phyloP scores from a whole-genome alignment of 306 rosid genomes.

The Leucaena leucocephala region DNA sequence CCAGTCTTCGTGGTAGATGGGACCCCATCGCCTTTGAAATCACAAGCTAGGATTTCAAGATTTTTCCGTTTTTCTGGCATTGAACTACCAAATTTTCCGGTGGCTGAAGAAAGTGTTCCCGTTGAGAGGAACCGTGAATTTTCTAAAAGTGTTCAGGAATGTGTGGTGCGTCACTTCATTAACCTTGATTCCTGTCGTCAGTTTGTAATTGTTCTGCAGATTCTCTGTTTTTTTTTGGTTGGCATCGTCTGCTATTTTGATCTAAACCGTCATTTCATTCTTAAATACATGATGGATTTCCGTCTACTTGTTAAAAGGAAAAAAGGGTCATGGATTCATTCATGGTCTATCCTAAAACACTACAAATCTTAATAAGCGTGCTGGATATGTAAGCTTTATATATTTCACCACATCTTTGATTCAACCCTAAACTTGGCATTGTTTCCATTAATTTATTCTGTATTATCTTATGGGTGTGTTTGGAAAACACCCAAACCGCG shows the following conservation, averaged over 20 bases:
- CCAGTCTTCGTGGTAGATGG: slow-evolving; percentile 88
- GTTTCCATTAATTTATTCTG: slow-evolving; percentile 16
- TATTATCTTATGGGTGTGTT: background rate
- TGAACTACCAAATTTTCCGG: slow-evolving; percentile 58
- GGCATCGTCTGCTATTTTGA: slow-evolving; percentile 19
- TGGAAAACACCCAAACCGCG: too few relatives aligned
- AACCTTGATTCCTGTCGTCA: slow-evolving; percentile 25
- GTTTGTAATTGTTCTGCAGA: slow-evolving; percentile 6
- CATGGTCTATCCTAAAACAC: background rate
- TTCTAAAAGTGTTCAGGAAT: slow-evolving; percentile 68
- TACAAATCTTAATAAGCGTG: background rate
- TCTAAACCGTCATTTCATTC: background rate
- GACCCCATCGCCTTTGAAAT: slow-evolving; percentile 75
- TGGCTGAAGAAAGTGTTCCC: slow-evolving; percentile 57
- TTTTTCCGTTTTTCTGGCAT: slow-evolving; percentile 72
- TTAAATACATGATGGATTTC: background rate
- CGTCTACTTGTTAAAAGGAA: background rate
- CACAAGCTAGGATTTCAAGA: slow-evolving; percentile 68
- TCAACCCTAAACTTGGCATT: slow-evolving; percentile 2
- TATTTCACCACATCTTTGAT: background rate
- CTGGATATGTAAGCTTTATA: background rate
- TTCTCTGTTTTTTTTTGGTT: background rate
- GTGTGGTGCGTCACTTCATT: slow-evolving; percentile 65
- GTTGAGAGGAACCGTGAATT: slow-evolving; percentile 69
- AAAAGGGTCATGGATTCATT: background rate